phyloP scores from a whole-genome alignment of 371 early-diverging fungal species.

The Actinomortierella wolfii region DNA sequence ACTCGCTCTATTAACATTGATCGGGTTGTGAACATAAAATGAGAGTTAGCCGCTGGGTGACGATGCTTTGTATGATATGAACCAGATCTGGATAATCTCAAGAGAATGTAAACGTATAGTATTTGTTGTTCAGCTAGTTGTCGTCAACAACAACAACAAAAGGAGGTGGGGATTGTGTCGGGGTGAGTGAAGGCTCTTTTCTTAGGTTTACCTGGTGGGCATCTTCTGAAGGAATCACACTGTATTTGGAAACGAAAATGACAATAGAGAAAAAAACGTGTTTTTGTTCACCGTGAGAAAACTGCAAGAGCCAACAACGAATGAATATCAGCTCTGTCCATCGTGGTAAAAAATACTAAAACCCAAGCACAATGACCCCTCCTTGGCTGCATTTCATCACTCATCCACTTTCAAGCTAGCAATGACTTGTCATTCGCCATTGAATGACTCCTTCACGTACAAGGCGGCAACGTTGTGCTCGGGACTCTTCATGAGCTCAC shows the following conservation, averaged over 20 bases:
- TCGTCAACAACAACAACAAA: too few relatives aligned
- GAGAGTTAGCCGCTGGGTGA: not conserved
- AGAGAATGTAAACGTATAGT: not conserved
- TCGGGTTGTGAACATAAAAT: not conserved
- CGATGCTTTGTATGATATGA: not conserved
- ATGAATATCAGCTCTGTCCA: not conserved
- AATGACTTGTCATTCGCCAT: too few relatives aligned
- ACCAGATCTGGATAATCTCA: too few relatives aligned
- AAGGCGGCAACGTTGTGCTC: constrained; percentile 77
- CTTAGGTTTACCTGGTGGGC: constrained; percentile 84
- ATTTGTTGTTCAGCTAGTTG: too few relatives aligned
- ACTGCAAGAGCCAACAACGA: not conserved
- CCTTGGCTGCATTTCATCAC: not conserved
- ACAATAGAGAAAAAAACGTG: not conserved
- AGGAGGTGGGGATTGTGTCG: not conserved
- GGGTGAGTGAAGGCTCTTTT: too few relatives aligned
- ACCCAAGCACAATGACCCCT: not conserved
- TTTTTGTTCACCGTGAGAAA: constrained; percentile 28
- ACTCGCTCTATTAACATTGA: constrained; percentile 82
- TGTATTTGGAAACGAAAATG: constrained; percentile 13
- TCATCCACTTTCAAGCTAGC: too few relatives aligned
- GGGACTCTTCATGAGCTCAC: constrained; percentile 71
- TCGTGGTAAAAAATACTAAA: not conserved
- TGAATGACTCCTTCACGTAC: constrained; percentile 40
- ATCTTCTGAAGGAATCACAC: constrained; percentile 94